A percentile compares a stretch with the other conserved stretches of the same genome.
phyloP scores from a whole-genome alignment of 2,329 filamentous ascomycete species.

The Aspergillus tubingensis region DNA sequence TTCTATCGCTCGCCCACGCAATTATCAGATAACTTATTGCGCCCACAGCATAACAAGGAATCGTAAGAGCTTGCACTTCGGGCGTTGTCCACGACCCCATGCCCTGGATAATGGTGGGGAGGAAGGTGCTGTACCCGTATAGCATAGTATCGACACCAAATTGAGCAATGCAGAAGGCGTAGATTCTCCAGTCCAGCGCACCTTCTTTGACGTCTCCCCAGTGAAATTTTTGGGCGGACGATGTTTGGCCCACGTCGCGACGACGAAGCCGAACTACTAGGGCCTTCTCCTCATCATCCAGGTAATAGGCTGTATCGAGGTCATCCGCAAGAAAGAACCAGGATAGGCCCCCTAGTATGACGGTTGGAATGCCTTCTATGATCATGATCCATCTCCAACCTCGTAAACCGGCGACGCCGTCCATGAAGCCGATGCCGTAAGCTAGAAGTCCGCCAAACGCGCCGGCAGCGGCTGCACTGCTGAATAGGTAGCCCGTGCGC shows the following conservation, averaged over 20 bases:
- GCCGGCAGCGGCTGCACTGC: constrained; percentile 66
- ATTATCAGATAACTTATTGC: constrained; percentile 68
- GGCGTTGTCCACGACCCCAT: constrained; percentile 65
- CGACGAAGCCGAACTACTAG: constrained; percentile 56
- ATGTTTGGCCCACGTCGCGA: constrained; percentile 53
- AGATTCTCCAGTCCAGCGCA: constrained; percentile 75
- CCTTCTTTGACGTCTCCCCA: constrained; percentile 66
- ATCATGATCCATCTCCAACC: constrained; percentile 75
- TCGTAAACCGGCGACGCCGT: constrained; percentile 62
- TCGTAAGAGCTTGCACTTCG: constrained; percentile 72
- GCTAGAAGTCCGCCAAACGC: constrained; percentile 72
- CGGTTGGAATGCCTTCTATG: constrained; percentile 58
- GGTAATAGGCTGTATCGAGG: constrained; percentile 64
- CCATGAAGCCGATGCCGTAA: constrained; percentile 72
- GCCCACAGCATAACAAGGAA: constrained; percentile 75
- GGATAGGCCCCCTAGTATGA: constrained; percentile 58
- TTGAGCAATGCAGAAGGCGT: constrained; percentile 67
- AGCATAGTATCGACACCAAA: constrained; percentile 76
- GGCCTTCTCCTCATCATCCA: constrained; percentile 60
- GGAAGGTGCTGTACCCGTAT: constrained; percentile 75
- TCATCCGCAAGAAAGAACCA: constrained; percentile 66
- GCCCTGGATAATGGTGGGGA: constrained; percentile 75
- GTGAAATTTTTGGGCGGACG: constrained; percentile 56
- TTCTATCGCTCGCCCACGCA: constrained; percentile 67
- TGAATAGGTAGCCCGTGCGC: constrained; percentile 71